Base-by-base conservation (phyloP, 305 asterid species). In the Stenogyne calaminthoides region DNA sequence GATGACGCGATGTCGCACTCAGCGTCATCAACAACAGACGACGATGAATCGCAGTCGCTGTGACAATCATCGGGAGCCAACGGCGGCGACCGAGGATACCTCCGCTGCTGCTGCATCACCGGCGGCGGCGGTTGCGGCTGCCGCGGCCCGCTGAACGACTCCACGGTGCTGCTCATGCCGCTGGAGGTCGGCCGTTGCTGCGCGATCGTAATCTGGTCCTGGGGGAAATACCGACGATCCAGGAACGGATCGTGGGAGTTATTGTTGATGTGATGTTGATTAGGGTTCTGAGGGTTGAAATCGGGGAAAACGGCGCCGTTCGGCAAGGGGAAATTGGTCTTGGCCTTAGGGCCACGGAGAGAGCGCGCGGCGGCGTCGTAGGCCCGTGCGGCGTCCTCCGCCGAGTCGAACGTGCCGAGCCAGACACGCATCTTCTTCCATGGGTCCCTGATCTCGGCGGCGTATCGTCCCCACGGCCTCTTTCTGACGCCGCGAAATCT, bases 401-500 rank as follows among this genome's bases (percentile, higher is more conserved):
- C 91, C 54, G 88, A 81, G 74, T 86, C 86, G 36, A 86, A 86
- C 67, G 91, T 86, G 6, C 91, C 91, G 44, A 86, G 87, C 91
- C 91, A 86, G 52, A 86, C 88, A 4, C 88, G 88, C 0, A 87
- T 72, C 80, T 80, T 84, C 81, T 84, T 86, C 67, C 78, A 75
- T 37, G 91, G 88, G 71, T 86, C 91, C 71, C 91, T 78, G 76
- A 86, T 86, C 83, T 84, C 91, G 34, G 91, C 91, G n/a, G 91
- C 91, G 19, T 77, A 86, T 39, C 86, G 71, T 7, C 90, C 90
- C 90, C 90, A 86, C 19, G 90, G 88, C 72, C 91, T 80, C 78
- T 84, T 84, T 19, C 88, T 71, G 15, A 86, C 91, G 1, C 89
- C 91, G 2, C 91, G 85, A 64, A 69, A 83, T 62, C 81, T 76